Percentiles rank a stretch among this genome's conserved stretches.
Evolutionary conservation across 352 stramenopile species (phyloP).

Genomic region (Globisporangium cylindrosporum): DNA sequence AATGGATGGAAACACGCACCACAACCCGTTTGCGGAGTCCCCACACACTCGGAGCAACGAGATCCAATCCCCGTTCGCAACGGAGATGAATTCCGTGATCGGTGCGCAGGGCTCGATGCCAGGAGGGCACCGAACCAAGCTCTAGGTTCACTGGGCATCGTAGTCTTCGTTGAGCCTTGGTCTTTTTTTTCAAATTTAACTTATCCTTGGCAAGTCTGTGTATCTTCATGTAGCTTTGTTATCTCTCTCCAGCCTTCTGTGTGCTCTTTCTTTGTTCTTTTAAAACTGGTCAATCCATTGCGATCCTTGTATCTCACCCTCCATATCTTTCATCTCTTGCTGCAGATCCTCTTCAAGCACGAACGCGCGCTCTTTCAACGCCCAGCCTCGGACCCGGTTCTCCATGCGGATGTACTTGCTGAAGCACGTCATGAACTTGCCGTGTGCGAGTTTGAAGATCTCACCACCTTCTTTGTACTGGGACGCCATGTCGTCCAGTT

Average conservation of each 20-base stretch:
- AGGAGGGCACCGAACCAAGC: conserved; percentile 33
- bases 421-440: conserved; percentile 47
- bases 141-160: conserved; percentile 20
- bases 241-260: not conserved
- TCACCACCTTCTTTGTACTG: conserved; percentile 44
- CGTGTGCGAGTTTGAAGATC: conserved; percentile 37
- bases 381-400: conserved; percentile 34
- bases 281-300: conserved; percentile 19
- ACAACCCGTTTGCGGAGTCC: conserved; percentile 40
- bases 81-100: conserved; percentile 56
- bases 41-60: conserved; percentile 23
- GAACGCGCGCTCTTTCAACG: conserved; percentile 47
- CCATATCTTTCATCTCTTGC: conserved; percentile 42
- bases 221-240: not conserved
- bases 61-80: conserved; percentile 48
- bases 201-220: conserved; percentile 9
- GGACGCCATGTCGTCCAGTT: conserved; percentile 31
- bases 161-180: not conserved
- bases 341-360: conserved; percentile 65
- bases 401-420: conserved; percentile 66
- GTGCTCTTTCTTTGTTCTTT: not conserved
- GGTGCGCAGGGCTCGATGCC: conserved; percentile 25
- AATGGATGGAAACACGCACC: conserved; percentile 5
- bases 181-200: conserved; percentile 1
- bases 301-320: conserved; percentile 18